These are phyloP conservation scores for Aspergillus arachidicola DNA, from an alignment of 2,329 filamentous ascomycete species.

Conservation along the genomic window DNA sequence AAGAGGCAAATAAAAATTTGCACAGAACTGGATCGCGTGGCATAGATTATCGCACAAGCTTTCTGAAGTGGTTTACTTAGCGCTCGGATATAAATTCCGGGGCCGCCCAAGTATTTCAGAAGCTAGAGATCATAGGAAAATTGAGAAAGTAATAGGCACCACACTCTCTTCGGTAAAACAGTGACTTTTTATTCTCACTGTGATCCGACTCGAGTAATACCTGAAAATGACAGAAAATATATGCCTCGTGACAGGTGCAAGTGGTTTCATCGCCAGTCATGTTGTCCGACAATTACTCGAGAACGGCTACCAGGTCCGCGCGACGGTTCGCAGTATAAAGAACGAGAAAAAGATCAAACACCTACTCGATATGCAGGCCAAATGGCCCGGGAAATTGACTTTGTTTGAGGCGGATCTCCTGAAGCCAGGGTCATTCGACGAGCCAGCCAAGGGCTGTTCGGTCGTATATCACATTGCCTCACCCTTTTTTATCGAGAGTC, in stretches of 20 bases:
- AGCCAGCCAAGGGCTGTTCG: conserved; percentile 30
- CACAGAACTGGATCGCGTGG: background rate
- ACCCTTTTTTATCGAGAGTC: conserved; percentile 32
- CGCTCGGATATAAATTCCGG: too few relatives aligned
- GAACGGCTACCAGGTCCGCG: conserved; percentile 15
- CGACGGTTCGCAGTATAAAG: conserved; percentile 19
- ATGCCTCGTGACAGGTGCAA: conserved; percentile 22
- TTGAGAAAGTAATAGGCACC: too few relatives aligned
- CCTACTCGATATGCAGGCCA: conserved; percentile 19
- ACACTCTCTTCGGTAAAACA: too few relatives aligned
- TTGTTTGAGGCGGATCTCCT: conserved; percentile 37
- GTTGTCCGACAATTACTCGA: conserved; percentile 23
- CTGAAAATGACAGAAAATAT: too few relatives aligned
- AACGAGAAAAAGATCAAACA: conserved; percentile 20
- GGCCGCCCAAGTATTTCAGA: too few relatives aligned
- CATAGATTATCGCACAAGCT: too few relatives aligned
- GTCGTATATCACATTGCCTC: conserved; percentile 40
- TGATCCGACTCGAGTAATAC: too few relatives aligned
- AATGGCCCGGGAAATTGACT: conserved; percentile 15
- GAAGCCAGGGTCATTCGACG: conserved; percentile 29
- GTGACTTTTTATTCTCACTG: too few relatives aligned
- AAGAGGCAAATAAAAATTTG: background rate
- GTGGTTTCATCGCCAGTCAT: conserved; percentile 21
- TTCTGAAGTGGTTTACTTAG: too few relatives aligned
- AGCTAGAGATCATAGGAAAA: too few relatives aligned